phyloP scores from a whole-genome alignment of 148 eudicot genomes.

The Diospyros kaki region DNA sequence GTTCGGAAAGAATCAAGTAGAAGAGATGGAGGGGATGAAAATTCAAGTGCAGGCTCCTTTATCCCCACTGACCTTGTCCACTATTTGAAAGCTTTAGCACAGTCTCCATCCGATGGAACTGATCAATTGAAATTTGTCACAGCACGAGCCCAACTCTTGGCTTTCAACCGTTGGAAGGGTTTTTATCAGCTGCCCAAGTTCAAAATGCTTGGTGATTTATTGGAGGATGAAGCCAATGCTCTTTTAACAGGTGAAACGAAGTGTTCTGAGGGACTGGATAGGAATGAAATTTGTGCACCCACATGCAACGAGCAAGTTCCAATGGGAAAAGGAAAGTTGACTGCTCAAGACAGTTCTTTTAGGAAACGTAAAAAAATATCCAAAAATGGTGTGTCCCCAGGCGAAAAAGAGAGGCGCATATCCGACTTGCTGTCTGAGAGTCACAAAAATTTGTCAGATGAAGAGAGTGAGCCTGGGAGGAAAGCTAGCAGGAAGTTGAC shows the following conservation, averaged over 20 bases:
- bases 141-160: slow-evolving; percentile 47
- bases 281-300: slow-evolving; percentile 18
- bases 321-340: slow-evolving; percentile 18
- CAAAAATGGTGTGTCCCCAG: slow-evolving; percentile 16
- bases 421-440: slow-evolving; percentile 27
- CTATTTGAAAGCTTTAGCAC: slow-evolving; percentile 40
- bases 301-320: slow-evolving; percentile 5
- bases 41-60: slow-evolving; percentile 39
- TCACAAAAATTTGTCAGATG: slow-evolving; percentile 16
- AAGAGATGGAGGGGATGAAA: slow-evolving; percentile 43
- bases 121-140: slow-evolving; percentile 39
- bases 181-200: slow-evolving; percentile 38
- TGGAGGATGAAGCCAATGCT: slow-evolving; percentile 34
- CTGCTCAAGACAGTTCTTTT: slow-evolving; percentile 24
- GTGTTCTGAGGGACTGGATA: slow-evolving; percentile 13
- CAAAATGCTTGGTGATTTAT: slow-evolving; percentile 24
- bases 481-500: slow-evolving; percentile 14
- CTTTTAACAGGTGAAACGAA: slow-evolving; percentile 9
- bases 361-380: slow-evolving; percentile 34
- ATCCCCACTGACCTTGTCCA: slow-evolving; percentile 42
- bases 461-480: slow-evolving; percentile 15
- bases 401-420: slow-evolving; percentile 30
- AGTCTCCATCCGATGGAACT: slow-evolving; percentile 29
- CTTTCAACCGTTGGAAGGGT: slow-evolving; percentile 73
- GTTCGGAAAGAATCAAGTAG: slow-evolving; percentile 36